phyloP scores from a whole-genome alignment of 1,139 yeast species.

The Hansenula anomala region DNA sequence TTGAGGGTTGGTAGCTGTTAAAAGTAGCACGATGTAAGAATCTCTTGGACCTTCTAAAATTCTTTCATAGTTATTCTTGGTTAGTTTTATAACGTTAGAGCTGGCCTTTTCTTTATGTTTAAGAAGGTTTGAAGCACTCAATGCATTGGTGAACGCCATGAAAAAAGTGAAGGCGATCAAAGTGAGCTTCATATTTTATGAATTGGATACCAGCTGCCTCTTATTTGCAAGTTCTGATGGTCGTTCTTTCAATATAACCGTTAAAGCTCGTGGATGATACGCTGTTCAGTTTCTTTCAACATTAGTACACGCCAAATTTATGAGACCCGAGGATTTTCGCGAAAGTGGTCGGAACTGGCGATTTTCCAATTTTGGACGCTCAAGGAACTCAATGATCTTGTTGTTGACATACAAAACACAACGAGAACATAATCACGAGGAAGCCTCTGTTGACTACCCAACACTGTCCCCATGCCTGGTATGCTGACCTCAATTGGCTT shows the following conservation, averaged over 20 bases:
- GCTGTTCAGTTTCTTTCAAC: constrained; percentile 2
- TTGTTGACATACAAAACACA: too few species aligned
- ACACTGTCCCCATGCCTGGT: neutral
- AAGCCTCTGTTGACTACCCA: too few species aligned
- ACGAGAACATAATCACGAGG: too few species aligned
- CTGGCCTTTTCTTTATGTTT: constrained; percentile 17
- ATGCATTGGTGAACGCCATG: constrained; percentile 11
- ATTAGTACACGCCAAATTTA: too few species aligned
- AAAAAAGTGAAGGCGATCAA: neutral
- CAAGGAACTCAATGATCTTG: too few species aligned
- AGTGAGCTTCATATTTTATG: neutral
- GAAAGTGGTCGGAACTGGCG: too few species aligned
- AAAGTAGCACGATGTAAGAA: constrained; percentile 61
- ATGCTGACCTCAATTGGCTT: neutral
- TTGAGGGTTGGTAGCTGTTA: constrained; percentile 71
- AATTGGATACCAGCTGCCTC: neutral
- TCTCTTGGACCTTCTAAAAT: constrained; percentile 61
- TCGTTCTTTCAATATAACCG: too few species aligned
- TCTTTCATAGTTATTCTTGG: constrained; percentile 55
- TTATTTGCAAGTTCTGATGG: too few species aligned
- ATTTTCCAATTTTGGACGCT: too few species aligned
- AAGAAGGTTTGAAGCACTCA: constrained; percentile 20
- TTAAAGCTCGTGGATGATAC: neutral
- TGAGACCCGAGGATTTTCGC: too few species aligned
- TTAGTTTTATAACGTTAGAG: constrained; percentile 42